Evolutionary conservation across 768 basidiomycete species (phyloP), one percentile per base, ranked within the genome.

Genomic region (Agrocybe praecox): DNA sequence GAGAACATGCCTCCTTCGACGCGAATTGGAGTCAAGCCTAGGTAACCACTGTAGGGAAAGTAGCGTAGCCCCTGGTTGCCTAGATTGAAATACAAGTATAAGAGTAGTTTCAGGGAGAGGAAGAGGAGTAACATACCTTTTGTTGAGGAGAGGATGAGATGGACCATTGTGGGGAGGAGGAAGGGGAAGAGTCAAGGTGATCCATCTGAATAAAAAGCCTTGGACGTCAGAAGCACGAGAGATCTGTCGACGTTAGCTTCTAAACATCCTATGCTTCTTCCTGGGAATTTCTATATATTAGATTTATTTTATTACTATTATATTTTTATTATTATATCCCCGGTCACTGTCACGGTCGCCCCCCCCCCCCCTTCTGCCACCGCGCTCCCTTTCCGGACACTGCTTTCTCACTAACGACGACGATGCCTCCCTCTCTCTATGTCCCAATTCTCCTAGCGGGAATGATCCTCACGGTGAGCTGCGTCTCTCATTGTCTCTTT

Each of bases 381-480:
- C 42, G 22, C 58, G 43, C 53, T 44, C 54, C 56, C 22, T 52
- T 53, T 40, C 36, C 36, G 36, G 36, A 40, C 36, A 40, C 36
- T 40, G 6, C 65, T 57, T 59, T 55, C 49, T 52, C 57, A 50
- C 56, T 58, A 49, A 50, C 62, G 44, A 58, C 72, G 54, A 71
- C 68, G 48, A 93, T 92, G 91, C 80, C 89, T 19, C 76, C 83
- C 63, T 81, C 84, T 21, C 67, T 86, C 60, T 91, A 80, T 69
- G 76, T 93, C 52, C 90, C 91, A 29, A 66, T 90, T 66, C 89
- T 98, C 69, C 86, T 98, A 17, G 86, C 79, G 53, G 95, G 96
- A 47, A 97, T 97, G 96, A 90, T 98, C 67, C 72, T 95, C 57
- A 96, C 92, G 17, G 92, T 90, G 57, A 21, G 79, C n/a, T 49